Base-by-base conservation (phyloP, 176 grass and related monocot species). In the Eragrostis curvula region DNA sequence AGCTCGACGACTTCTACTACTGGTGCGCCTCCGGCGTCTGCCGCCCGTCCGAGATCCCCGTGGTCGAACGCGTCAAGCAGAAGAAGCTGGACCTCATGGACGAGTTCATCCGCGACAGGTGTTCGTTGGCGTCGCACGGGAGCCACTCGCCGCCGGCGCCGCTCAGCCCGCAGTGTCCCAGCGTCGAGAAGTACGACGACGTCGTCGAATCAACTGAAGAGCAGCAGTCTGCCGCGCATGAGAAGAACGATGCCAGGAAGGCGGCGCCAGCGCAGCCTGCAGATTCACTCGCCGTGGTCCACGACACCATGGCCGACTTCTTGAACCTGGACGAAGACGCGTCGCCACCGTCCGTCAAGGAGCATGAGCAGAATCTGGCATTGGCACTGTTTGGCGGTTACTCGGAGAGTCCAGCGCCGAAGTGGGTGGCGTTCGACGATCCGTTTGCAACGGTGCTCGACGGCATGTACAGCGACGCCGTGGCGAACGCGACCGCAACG, bases 1-100 rank as follows among this genome's bases (percentile, higher is more conserved):
- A 93, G 65, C 94, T 97, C 32, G 84, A 89, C 30, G 57, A 63
- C 53, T 88, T 93, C 81, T 93, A 91, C 81, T 50, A 69, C 29
- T 91, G 91, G 89, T 91, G 86, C 58, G 42, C 66, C 17, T 41
- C 77, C 70, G 80, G 63, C 78, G 66, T 97, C 23, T 89, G 87
- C 72, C 89, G 81, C 43, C 59, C 91, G 16, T 78, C 79, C 14
- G 91, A 97, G 20, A 47, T 91, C 45, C 89, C 94, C 1, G 86
- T 89, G 5, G 5, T 97, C 8, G 84, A 97, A 42, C 87, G 61
- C 58, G 86, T 97, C 84, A 50, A 74, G 32, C 53, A 85, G 77
- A 88, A 78, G 78, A 97, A 97, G 65, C 84, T 97, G 10, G 81
- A 93, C 43, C 78, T 97, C 21, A 93, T 97, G 91, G 89, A 93